Evolutionary conservation across 1,139 yeast species (phyloP), one percentile per base, ranked within the genome.

Genomic region (Lodderomyces oxycetoniae): DNA sequence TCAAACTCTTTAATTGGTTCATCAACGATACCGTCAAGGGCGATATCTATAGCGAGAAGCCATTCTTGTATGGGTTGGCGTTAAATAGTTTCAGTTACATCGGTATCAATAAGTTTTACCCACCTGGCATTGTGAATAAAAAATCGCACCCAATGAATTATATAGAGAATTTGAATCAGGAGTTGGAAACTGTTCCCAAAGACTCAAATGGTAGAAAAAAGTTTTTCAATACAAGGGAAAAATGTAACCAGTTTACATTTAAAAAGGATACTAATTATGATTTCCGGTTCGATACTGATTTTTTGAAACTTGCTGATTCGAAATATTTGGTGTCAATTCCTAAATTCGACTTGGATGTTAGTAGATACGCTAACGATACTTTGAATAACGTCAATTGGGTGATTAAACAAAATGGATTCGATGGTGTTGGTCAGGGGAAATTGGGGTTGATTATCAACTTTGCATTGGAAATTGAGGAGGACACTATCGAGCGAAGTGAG

Each of bases 11-110:
- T 67, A 48, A 62, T 53, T 52, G 86, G 82, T 46, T 68, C 45
- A 71, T 82, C 32, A 84, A 79, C 50, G 79, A 79, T 25, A 72
- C 82, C 22, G 75, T 78, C 9, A 73, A 67, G 35, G 86, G 81
- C 4, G 88, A 82, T 47, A 59, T 78, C 3, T 77, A 76, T 46
- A 57, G 61, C 26, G 85, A 79, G 34, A 65, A 69, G 48, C 68
- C 91, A 59, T 81, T 59, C 49, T 57, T 81, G 15, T 80, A 79
- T 43, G 86, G 87, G 0, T 63, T 73, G 28, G 81, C 77, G 0
- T 53, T 80, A 43, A 71, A 77, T 38, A 74, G 81, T 38, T 73
- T 81, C 49, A 77, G 68, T 2, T 62, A 56, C 32, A 50, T 66
- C 33, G 45, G 40, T 7, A 38, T 43, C 16, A 34, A 38, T 10